Conservation (phyloP, 2,329 filamentous ascomycete genomes). For the Fusarium udum region DNA sequence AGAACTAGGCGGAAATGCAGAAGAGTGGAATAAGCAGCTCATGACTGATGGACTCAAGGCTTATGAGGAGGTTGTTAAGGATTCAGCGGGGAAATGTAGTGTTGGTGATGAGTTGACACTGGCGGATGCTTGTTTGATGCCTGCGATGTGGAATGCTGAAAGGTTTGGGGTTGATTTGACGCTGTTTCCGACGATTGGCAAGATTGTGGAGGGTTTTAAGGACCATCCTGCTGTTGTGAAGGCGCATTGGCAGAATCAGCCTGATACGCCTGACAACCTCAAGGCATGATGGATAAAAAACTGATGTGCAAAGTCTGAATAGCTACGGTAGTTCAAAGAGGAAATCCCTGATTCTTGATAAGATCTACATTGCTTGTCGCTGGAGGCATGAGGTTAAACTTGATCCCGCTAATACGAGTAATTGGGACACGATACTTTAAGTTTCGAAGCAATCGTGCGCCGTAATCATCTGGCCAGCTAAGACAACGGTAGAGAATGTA, state of each 20-base stretch:
- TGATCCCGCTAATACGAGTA: background rate
- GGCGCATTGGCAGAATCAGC: slow-evolving; percentile 64
- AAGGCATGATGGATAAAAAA: background rate
- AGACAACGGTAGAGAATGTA: no score
- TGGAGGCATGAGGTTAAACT: no score
- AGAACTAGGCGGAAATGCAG: slow-evolving; percentile 53
- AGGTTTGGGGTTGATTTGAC: slow-evolving; percentile 63
- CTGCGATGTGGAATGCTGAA: slow-evolving; percentile 66
- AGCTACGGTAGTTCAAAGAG: rapidly evolving
- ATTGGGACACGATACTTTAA: background rate
- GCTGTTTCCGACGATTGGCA: slow-evolving; percentile 57
- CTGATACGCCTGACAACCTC: slow-evolving; percentile 55
- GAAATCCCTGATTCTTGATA: background rate
- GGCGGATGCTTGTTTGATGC: slow-evolving; percentile 67
- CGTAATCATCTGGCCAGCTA: background rate
- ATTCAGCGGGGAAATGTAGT: slow-evolving; percentile 60
- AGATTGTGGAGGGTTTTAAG: slow-evolving; percentile 57
- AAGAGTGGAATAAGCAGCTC: slow-evolving; percentile 61
- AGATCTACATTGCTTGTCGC: background rate
- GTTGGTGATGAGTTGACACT: slow-evolving; percentile 65
- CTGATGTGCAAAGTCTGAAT: background rate
- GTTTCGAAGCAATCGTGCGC: background rate
- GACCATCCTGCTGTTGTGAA: slow-evolving; percentile 59
- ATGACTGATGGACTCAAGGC: slow-evolving; percentile 64
- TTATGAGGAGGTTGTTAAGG: slow-evolving; percentile 58